These are phyloP conservation scores for Debaryomyces hansenii DNA, from an alignment of 805 yeast genomes.

Conservation along the genomic window DNA sequence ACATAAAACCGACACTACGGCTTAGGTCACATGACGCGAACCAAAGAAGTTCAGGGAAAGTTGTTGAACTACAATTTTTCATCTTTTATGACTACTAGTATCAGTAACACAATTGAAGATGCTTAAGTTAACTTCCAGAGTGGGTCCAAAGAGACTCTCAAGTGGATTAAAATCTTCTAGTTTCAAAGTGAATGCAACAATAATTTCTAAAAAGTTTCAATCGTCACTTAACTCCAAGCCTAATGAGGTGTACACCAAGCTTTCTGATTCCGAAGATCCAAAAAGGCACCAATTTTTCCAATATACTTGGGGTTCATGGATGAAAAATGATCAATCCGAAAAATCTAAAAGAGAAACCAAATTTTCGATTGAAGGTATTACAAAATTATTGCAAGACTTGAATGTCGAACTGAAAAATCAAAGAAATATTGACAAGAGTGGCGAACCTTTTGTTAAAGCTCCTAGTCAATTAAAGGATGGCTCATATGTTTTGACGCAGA, in stretches of 20 bases:
- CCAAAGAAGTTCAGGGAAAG: too few relatives aligned
- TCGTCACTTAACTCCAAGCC: slow-evolving; percentile 22
- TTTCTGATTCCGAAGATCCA: slow-evolving; percentile 65
- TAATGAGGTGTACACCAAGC: slow-evolving; percentile 48
- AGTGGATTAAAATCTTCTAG: background rate
- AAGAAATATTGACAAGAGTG: slow-evolving; percentile 21
- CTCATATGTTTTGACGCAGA: slow-evolving; percentile 48
- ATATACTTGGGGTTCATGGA: slow-evolving; percentile 96
- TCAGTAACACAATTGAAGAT: background rate
- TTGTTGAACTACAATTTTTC: too few relatives aligned
- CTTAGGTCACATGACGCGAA: too few relatives aligned
- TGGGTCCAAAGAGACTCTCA: background rate
- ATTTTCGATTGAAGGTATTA: slow-evolving; percentile 79
- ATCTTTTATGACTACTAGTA: too few relatives aligned
- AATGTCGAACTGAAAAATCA: slow-evolving; percentile 32
- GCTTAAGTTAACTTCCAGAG: background rate
- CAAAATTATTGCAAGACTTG: slow-evolving; percentile 49
- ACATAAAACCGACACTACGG: too few relatives aligned
- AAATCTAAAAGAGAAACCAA: slow-evolving; percentile 74
- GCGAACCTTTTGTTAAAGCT: slow-evolving; percentile 19
- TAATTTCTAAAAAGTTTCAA: slow-evolving; percentile 6
- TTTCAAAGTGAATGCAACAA: background rate
- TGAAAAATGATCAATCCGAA: slow-evolving; percentile 72
- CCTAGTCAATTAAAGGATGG: slow-evolving; percentile 45
- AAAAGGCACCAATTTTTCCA: slow-evolving; percentile 72